Percentiles rank a stretch among this genome's conserved stretches.
Conservation (phyloP, 192 early-diverging fungal species). For the Backusella tuberculispora region DNA sequence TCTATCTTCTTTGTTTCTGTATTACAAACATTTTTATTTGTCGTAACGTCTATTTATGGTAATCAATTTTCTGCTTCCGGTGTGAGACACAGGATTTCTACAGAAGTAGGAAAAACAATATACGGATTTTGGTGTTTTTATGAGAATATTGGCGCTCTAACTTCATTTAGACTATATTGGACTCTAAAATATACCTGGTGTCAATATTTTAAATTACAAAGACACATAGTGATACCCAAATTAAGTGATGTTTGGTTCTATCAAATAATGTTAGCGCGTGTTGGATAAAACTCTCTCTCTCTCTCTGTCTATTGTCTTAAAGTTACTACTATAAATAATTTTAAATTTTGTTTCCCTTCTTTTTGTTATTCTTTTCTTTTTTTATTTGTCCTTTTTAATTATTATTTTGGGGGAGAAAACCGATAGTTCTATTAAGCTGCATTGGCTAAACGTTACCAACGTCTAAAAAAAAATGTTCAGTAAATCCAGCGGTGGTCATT, state of each 20-base stretch:
- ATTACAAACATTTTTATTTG: slow-evolving; percentile 7
- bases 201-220: slow-evolving; percentile 1
- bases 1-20: background rate
- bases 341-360: no score
- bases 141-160: slow-evolving; percentile 2
- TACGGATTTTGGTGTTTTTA: background rate
- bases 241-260: background rate
- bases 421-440: no score
- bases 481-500: background rate
- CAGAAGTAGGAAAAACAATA: background rate
- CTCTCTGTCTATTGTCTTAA: no score
- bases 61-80: background rate
- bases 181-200: background rate
- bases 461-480: no score
- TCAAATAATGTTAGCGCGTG: no score
- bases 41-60: background rate
- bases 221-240: background rate
- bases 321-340: no score
- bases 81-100: background rate
- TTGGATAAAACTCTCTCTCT: no score
- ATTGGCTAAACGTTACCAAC: no score
- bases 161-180: background rate
- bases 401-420: no score
- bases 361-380: no score
- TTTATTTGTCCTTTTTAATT: no score